phyloP scores from a whole-genome alignment of 2,329 filamentous ascomycete genomes.

The Coniella lustricola region DNA sequence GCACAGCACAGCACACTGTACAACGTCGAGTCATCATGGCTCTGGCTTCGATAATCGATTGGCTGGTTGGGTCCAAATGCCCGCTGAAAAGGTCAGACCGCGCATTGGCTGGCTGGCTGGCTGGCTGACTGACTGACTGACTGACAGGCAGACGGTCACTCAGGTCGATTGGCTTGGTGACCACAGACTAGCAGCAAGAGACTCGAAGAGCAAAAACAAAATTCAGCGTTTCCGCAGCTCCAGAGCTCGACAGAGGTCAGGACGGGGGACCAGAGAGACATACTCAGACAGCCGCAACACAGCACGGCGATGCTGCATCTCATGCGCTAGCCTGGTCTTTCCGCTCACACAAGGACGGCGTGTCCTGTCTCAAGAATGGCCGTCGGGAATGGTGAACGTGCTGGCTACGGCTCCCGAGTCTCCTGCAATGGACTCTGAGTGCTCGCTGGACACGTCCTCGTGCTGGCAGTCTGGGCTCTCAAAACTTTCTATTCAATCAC shows the following conservation, averaged over 20 bases:
- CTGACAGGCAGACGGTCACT: too few relatives aligned
- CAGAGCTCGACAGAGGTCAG: background rate
- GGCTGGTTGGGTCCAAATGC: background rate
- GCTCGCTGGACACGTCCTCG: background rate
- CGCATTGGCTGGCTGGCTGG: too few relatives aligned
- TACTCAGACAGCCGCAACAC: constrained; percentile 5
- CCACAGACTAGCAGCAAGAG: background rate
- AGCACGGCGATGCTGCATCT: constrained; percentile 10
- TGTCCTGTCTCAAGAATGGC: background rate
- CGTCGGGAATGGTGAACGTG: background rate
- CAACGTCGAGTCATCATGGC: constrained; percentile 12
- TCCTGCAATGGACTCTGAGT: background rate
- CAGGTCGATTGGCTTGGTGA: too few relatives aligned
- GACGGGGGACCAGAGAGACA: background rate
- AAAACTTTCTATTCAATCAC: background rate
- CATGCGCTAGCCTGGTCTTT: constrained; percentile 7
- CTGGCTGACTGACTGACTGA: too few relatives aligned
- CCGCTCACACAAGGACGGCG: background rate
- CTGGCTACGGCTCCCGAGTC: background rate
- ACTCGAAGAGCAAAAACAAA: background rate
- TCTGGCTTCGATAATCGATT: constrained; percentile 9
- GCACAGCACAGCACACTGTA: constrained; percentile 7
- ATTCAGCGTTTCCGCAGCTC: background rate
- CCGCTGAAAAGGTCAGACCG: too few relatives aligned
- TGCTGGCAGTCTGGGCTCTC: too few relatives aligned